Conservation (phyloP, 176 grass and related monocot genomes). For the Zizania latifolia region DNA sequence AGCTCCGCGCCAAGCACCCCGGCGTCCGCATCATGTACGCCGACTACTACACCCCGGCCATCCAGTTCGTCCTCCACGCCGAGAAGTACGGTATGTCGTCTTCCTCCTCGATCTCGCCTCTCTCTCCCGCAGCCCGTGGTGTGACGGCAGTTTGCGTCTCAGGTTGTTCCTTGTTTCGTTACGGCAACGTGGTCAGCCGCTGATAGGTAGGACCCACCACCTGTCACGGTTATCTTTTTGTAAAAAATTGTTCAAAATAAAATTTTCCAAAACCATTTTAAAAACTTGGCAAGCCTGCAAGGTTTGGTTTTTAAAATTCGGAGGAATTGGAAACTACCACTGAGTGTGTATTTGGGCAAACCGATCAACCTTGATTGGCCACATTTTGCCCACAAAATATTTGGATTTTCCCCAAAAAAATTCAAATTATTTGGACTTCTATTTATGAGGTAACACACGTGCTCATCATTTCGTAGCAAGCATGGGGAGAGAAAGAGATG, state of each 20-base stretch:
- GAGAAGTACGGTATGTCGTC: slow-evolving; percentile 62
- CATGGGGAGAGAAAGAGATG: not conserved
- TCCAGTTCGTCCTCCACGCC: slow-evolving; percentile 69
- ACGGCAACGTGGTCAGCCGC: slow-evolving; percentile 2
- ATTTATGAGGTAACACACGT: not conserved
- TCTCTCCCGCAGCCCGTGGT: not conserved
- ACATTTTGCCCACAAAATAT: not conserved
- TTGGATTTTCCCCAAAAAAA: too few relatives aligned
- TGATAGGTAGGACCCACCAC: not conserved
- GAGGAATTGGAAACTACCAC: too few relatives aligned
- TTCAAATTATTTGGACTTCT: too few relatives aligned
- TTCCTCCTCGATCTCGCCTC: not conserved
- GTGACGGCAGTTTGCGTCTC: slow-evolving; percentile 18
- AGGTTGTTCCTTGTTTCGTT: slow-evolving; percentile 16
- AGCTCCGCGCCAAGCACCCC: slow-evolving; percentile 51
- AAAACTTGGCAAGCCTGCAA: not conserved
- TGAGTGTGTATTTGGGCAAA: not conserved
- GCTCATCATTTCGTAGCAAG: not conserved
- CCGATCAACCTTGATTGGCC: not conserved
- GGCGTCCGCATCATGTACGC: slow-evolving; percentile 73
- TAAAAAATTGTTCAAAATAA: too few relatives aligned
- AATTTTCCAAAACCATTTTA: not conserved
- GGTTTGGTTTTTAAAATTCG: too few relatives aligned
- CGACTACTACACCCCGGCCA: slow-evolving; percentile 69
- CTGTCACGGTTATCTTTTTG: not conserved